These are phyloP conservation scores for Clarireedia homoeocarpa DNA, from an alignment of 2,329 filamentous ascomycete genomes.

Conservation along the genomic window DNA sequence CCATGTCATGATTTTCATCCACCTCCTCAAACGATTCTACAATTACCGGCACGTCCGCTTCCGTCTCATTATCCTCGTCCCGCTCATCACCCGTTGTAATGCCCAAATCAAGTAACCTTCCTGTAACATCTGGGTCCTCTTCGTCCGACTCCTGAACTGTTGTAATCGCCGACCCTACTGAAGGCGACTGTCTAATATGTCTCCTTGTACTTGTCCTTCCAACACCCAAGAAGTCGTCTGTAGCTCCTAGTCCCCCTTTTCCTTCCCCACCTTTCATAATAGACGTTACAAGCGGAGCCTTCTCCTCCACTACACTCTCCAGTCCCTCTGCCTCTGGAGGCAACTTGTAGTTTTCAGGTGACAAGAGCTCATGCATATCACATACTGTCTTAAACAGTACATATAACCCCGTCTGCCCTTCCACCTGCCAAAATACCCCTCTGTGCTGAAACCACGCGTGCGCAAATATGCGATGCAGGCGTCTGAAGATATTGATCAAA, in stretches of 20 bases:
- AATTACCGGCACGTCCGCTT: conserved; percentile 25
- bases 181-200: conserved; percentile 73
- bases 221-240: conserved; percentile 46
- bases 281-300: conserved; percentile 24
- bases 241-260: conserved; percentile 31
- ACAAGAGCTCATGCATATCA: conserved; percentile 82
- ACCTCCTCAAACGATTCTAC: conserved; percentile 26
- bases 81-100: conserved; percentile 29
- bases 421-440: conserved; percentile 89
- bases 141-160: conserved; percentile 80
- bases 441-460: conserved; percentile 98
- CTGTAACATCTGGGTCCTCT: conserved; percentile 51
- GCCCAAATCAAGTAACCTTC: conserved; percentile 39
- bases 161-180: conserved; percentile 67
- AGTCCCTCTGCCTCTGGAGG: conserved; percentile 86
- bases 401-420: conserved; percentile 85
- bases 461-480: conserved; percentile 93
- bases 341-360: conserved; percentile 91
- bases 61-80: conserved; percentile 33
- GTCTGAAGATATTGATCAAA: conserved; percentile 87
- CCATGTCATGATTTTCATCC: conserved; percentile 17
- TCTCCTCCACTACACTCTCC: conserved; percentile 45
- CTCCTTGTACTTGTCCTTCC: conserved; percentile 60
- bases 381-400: conserved; percentile 96
- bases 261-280: conserved; percentile 31